phyloP scores from a whole-genome alignment of 1,139 yeast species.

The Taphrina deformans region DNA sequence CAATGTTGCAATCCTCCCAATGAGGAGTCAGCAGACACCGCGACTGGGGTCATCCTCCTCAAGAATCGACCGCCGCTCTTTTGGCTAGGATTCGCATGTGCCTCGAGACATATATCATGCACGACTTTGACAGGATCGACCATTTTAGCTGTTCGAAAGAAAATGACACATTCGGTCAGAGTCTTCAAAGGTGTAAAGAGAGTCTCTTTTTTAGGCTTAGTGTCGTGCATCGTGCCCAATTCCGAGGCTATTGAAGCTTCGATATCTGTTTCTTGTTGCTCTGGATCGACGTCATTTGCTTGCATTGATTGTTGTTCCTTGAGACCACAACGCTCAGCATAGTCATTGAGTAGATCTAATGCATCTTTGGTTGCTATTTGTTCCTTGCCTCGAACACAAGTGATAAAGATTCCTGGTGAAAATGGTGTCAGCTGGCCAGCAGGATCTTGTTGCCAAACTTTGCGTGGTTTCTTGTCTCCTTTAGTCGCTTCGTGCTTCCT shows the following conservation, averaged over 20 bases:
- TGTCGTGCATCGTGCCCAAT: conserved; percentile 54
- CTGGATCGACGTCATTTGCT: conserved; percentile 23
- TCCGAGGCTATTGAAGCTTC: conserved; percentile 40
- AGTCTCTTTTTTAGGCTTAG: conserved; percentile 46
- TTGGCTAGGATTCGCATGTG: conserved; percentile 53
- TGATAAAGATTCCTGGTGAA: conserved; percentile 23
- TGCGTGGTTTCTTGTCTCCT: conserved; percentile 7
- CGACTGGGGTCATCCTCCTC: conserved; percentile 78
- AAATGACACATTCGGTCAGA: conserved; percentile 78
- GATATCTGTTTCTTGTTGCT: conserved; percentile 35
- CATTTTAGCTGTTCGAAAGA: conserved; percentile 76
- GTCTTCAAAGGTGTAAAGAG: conserved; percentile 65
- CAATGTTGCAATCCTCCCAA: conserved; percentile 16
- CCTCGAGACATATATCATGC: conserved; percentile 60
- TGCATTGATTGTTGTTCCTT: conserved; percentile 25
- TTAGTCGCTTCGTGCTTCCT: conserved; percentile 14
- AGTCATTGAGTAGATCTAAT: conserved; percentile 19
- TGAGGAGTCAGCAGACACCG: conserved; percentile 66
- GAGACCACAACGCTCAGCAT: conserved; percentile 2
- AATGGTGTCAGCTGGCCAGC: conserved; percentile 21
- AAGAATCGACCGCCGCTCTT: conserved; percentile 61
- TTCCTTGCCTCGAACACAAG: conserved; percentile 32
- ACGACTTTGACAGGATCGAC: conserved; percentile 75
- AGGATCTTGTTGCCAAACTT: conserved; percentile 26
- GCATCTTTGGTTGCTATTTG: conserved; percentile 19